A percentile compares a stretch with the other conserved stretches of the same genome.
Evolutionary conservation across 1,139 yeast genomes (phyloP).

Genomic region (Blastobotrys capitulatus): DNA sequence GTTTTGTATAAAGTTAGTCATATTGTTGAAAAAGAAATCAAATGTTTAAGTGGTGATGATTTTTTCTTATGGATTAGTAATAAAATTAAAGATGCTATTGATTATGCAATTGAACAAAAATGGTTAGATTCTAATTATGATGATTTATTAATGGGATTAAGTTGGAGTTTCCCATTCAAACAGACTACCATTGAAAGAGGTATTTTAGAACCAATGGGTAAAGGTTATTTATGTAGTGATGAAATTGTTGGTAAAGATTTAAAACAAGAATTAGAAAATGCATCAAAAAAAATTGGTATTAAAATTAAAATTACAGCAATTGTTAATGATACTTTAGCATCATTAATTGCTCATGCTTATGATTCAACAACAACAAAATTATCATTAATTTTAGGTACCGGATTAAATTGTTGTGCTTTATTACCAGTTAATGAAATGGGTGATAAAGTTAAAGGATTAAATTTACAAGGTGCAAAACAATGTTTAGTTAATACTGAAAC

Average conservation of each 20-base stretch:
- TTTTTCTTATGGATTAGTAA: slow-evolving; percentile 50
- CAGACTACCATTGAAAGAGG: slow-evolving; percentile 60
- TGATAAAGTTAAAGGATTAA: slow-evolving; percentile 9
- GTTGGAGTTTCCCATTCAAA: slow-evolving; percentile 32
- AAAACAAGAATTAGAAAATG: slow-evolving; percentile 55
- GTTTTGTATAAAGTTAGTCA: slow-evolving; percentile 27
- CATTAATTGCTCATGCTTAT: slow-evolving; percentile 74
- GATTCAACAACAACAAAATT: slow-evolving; percentile 57
- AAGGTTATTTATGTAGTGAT: slow-evolving; percentile 67
- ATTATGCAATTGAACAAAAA: slow-evolving; percentile 46
- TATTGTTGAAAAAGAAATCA: slow-evolving; percentile 21
- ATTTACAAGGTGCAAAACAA: slow-evolving; percentile 7
- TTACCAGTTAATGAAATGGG: slow-evolving; percentile 18
- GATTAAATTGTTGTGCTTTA: slow-evolving; percentile 56
- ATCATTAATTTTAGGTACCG: slow-evolving; percentile 88
- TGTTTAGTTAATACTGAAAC: slow-evolving; percentile 33
- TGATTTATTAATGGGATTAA: slow-evolving; percentile 33
- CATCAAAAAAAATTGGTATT: slow-evolving; percentile 46
- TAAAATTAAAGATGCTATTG: slow-evolving; percentile 53
- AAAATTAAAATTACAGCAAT: slow-evolving; percentile 67
- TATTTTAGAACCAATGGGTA: slow-evolving; percentile 79
- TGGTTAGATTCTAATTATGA: slow-evolving; percentile 28
- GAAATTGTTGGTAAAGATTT: slow-evolving; percentile 76
- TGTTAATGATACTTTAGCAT: slow-evolving; percentile 88
- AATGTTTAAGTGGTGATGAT: slow-evolving; percentile 46